Evolutionary conservation across 2,329 filamentous ascomycete species (phyloP).

Genomic region (Neonectria hederae): DNA sequence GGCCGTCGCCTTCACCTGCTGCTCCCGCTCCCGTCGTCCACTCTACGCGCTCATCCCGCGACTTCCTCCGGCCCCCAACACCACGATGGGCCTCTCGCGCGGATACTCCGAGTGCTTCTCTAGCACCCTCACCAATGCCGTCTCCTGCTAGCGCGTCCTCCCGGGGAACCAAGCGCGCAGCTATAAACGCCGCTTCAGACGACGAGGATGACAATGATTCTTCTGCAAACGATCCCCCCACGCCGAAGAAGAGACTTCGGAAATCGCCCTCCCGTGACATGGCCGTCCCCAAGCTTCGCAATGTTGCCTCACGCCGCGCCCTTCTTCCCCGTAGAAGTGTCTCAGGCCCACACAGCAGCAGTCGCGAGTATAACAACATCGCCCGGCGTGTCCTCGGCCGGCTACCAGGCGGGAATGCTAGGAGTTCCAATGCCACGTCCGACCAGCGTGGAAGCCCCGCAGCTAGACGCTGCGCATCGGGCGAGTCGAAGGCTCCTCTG

Average conservation of each 20-base stretch:
- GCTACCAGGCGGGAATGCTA: constrained; percentile 33
- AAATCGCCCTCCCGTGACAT: constrained; percentile 60
- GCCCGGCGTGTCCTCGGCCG: constrained; percentile 41
- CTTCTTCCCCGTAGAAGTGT: constrained; percentile 43
- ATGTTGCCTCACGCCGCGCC: constrained; percentile 38
- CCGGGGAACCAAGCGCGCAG: constrained; percentile 62
- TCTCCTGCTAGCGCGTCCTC: constrained; percentile 50
- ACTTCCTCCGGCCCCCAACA: constrained; percentile 31
- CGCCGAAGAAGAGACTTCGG: constrained; percentile 61
- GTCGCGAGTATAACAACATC: constrained; percentile 38
- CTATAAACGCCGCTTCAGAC: constrained; percentile 48
- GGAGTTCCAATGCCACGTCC: constrained; percentile 29
- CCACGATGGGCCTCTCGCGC: constrained; percentile 43
- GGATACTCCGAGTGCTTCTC: constrained; percentile 34
- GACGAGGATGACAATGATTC: constrained; percentile 44
- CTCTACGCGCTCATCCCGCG: constrained; percentile 26
- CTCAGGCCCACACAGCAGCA: constrained; percentile 35
- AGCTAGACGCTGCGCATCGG: constrained; percentile 31
- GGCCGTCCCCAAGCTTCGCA: constrained; percentile 47
- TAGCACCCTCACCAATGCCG: constrained; percentile 37
- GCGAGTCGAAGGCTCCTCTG: constrained; percentile 27
- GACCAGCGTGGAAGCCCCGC: constrained; percentile 28
- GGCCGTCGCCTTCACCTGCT: constrained; percentile 29
- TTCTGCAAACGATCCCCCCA: constrained; percentile 32
- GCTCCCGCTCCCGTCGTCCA: constrained; percentile 34